Conservation (phyloP, 2,329 filamentous ascomycete genomes). For the Coniosporium tulheliwenetii region DNA sequence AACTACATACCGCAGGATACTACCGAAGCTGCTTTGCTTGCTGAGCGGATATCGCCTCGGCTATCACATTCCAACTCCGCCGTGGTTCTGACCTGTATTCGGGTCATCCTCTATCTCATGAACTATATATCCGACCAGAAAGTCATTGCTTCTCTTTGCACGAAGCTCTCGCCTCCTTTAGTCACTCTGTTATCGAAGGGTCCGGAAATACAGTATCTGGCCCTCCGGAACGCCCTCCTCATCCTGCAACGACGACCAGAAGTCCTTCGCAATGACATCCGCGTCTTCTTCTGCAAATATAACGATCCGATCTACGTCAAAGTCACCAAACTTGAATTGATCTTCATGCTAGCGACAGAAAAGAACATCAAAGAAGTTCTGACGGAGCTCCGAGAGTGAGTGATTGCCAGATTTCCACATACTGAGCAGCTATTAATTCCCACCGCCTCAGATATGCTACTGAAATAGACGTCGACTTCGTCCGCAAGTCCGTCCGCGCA, state of each 20-base stretch:
- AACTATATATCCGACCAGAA: constrained; percentile 94
- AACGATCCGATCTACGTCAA: constrained; percentile 99
- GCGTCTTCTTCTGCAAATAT: constrained; percentile 99
- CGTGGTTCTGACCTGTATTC: constrained; percentile 88
- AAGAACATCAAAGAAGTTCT: constrained; percentile 91
- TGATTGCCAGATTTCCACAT: constrained; percentile 1
- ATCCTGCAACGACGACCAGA: constrained; percentile 89
- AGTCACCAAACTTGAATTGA: constrained; percentile 94
- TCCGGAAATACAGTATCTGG: constrained; percentile 95
- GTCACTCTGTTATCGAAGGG: constrained; percentile 93
- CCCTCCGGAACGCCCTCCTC: constrained; percentile 79
- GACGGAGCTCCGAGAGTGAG: constrained; percentile 77
- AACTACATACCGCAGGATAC: constrained; percentile 91
- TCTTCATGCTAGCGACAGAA: constrained; percentile 96
- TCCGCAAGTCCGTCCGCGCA: constrained; percentile 89
- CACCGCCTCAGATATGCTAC: constrained; percentile 55
- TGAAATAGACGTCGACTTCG: constrained; percentile 97
- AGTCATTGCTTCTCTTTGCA: constrained; percentile 71
- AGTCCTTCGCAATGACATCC: constrained; percentile 87
- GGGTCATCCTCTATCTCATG: constrained; percentile 93
- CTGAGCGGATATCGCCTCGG: constrained; percentile 87
- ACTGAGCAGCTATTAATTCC: constrained; percentile 4
- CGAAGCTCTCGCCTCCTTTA: constrained; percentile 85
- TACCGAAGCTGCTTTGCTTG: constrained; percentile 72
- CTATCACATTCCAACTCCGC: constrained; percentile 94